phyloP scores from a whole-genome alignment of 176 grass and related monocot species.

The Phyllostachys edulis region DNA sequence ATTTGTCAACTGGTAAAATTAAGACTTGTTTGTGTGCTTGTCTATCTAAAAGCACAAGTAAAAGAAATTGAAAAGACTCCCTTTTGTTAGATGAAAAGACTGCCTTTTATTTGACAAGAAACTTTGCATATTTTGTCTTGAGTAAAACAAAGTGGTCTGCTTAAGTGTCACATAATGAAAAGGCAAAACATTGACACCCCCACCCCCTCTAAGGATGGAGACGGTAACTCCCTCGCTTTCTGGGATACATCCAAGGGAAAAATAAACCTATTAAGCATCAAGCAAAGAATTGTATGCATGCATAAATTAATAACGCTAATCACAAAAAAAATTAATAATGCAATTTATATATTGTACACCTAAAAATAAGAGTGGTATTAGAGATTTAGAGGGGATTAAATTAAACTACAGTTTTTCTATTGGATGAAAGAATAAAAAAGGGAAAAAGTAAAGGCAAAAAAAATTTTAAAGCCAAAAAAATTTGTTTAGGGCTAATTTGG shows the following conservation, averaged over 20 bases:
- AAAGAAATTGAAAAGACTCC: too few relatives aligned
- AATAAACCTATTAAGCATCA: not conserved
- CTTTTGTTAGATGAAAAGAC: not conserved
- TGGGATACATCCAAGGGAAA: too few relatives aligned
- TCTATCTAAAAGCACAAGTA: not conserved
- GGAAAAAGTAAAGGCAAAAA: not conserved
- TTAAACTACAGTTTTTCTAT: not conserved
- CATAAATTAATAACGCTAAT: not conserved
- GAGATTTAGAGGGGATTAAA: not conserved
- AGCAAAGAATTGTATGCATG: not conserved
- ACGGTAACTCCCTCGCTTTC: not conserved
- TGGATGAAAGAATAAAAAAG: not conserved
- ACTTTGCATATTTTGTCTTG: not conserved
- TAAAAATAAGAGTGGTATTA: not conserved
- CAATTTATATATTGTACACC: not conserved
- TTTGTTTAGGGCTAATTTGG: not conserved
- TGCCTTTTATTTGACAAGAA: not conserved
- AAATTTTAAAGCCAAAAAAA: too few relatives aligned
- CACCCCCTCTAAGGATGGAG: not conserved
- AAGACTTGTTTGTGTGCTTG: not conserved
- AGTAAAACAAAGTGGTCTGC: not conserved
- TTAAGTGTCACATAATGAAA: too few relatives aligned
- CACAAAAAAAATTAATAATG: not conserved
- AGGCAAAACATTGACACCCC: too few relatives aligned
- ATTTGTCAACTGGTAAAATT: not conserved